Percentiles rank a stretch among this genome's conserved stretches.
Evolutionary conservation across 768 basidiomycete genomes (phyloP).

Genomic region (Tulasnella sp.): DNA sequence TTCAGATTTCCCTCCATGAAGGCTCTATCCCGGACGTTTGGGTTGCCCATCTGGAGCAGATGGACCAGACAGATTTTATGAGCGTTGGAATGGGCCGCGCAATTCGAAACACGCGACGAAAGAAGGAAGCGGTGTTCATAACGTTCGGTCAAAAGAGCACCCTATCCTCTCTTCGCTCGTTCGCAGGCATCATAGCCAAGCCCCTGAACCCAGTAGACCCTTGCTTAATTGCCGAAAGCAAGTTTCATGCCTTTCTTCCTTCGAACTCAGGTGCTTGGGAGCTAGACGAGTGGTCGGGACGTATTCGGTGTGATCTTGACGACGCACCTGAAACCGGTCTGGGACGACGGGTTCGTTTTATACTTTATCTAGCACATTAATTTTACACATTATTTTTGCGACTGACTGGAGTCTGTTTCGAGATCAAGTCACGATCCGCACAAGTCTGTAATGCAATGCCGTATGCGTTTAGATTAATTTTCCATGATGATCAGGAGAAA

Average conservation of each 20-base stretch:
- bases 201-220: background rate
- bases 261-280: background rate
- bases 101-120: background rate
- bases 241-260: background rate
- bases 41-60: background rate
- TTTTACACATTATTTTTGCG: too few relatives aligned
- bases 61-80: background rate
- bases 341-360: too few relatives aligned
- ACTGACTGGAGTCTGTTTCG: background rate
- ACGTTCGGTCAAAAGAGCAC: background rate
- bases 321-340: too few relatives aligned
- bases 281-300: background rate
- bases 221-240: background rate
- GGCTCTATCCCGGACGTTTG: too few relatives aligned
- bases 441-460: background rate
- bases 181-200: background rate
- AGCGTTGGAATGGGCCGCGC: background rate
- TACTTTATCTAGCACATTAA: too few relatives aligned
- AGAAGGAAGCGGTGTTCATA: background rate
- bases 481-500: too few relatives aligned
- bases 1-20: background rate
- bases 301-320: too few relatives aligned
- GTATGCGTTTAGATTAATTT: background rate
- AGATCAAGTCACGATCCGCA: background rate
- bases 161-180: background rate